These are phyloP conservation scores for Amphirosellinia nigrospora DNA, from an alignment of 495 filamentous ascomycete genomes.

Conservation along the genomic window DNA sequence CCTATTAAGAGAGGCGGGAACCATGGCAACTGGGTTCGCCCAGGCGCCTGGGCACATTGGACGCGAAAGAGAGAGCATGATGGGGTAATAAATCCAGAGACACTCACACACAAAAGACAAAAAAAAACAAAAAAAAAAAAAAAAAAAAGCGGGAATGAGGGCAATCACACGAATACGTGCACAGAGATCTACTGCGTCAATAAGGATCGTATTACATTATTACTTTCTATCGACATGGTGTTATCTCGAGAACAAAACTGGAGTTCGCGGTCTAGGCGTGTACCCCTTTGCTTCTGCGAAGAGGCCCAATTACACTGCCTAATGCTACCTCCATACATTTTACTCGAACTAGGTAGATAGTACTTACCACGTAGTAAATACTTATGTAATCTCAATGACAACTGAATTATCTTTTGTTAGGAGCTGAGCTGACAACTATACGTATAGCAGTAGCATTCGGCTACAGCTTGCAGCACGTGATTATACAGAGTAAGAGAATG, in stretches of 20 bases:
- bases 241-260: conserved; percentile 8
- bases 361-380: no score
- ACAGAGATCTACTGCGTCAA: neutral
- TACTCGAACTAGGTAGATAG: neutral
- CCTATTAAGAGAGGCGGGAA: conserved; percentile 4
- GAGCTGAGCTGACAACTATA: no score
- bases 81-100: neutral
- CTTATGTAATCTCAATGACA: no score
- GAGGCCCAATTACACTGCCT: neutral
- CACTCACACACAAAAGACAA: no score
- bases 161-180: neutral
- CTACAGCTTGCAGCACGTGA: no score
- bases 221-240: neutral
- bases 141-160: neutral
- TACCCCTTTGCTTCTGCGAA: neutral
- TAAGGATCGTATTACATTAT: neutral
- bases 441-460: no score
- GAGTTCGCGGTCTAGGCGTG: neutral
- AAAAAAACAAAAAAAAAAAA: no score
- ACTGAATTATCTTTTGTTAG: no score
- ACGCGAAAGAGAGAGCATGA: neutral
- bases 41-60: neutral
- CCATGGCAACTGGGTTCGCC: conserved; percentile 2
- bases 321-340: neutral
- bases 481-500: no score